Conservation (phyloP, 768 basidiomycete species). For the Rhizopogon rudus region DNA sequence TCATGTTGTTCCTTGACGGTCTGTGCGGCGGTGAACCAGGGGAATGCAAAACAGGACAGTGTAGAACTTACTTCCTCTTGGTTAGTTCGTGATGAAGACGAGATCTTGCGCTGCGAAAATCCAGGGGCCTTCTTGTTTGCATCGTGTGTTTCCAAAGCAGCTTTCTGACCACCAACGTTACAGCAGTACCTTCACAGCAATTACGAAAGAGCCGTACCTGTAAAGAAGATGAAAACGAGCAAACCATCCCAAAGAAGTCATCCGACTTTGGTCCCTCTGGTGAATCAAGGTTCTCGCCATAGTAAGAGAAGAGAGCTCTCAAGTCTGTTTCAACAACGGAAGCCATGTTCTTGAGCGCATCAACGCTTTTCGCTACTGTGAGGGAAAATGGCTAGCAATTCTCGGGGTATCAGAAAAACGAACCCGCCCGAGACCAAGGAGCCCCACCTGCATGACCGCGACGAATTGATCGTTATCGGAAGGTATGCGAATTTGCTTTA, state of each 20-base stretch:
- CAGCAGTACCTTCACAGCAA: background rate
- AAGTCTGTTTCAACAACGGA: conserved; percentile 55
- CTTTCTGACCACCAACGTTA: conserved; percentile 45
- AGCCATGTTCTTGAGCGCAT: conserved; percentile 63
- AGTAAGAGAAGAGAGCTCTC: conserved; percentile 58
- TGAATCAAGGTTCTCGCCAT: conserved; percentile 67
- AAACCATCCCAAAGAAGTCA: conserved; percentile 73
- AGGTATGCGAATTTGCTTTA: conserved; percentile 28
- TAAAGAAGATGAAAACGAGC: conserved; percentile 69
- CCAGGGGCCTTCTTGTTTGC: conserved; percentile 8
- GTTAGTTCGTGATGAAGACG: background rate
- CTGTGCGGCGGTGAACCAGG: conserved; percentile 23
- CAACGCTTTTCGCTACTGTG: conserved; percentile 47
- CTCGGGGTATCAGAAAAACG: background rate
- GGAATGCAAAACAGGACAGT: background rate
- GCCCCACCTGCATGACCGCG: conserved; percentile 60
- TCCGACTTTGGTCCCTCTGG: conserved; percentile 70
- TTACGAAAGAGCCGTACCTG: conserved; percentile 38
- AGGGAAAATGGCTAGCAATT: conserved; percentile 42
- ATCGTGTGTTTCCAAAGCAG: conserved; percentile 61
- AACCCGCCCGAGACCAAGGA: background rate
- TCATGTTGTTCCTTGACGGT: conserved; percentile 34
- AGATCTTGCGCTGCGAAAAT: background rate
- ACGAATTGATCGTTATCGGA: conserved; percentile 57
- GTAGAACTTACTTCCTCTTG: conserved; percentile 6